Evolutionary conservation across 2,329 filamentous ascomycete genomes (phyloP), one percentile per base, ranked within the genome.

Genomic region (Tolypocladium endophyticum): DNA sequence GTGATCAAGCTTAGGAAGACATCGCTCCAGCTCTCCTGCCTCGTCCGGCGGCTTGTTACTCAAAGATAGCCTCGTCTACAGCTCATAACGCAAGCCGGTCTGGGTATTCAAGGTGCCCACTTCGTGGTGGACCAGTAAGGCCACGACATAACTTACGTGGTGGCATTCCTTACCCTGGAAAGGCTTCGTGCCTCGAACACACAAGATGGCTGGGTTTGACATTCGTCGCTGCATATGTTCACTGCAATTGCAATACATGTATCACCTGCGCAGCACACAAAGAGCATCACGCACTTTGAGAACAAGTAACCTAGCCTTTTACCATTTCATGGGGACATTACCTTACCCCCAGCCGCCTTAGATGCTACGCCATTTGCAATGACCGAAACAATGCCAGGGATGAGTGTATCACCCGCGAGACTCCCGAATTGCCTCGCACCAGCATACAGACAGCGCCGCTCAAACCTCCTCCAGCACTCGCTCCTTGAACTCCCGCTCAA

Each of bases 401-500:
- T 66, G 65, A 69, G 65, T 70, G 66, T 67, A 68, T 70, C 69
- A 68, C 67, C 67, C 64, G 64, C 66, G 67, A 68, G 66, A 66
- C 63, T 64, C 67, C 69, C 66, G 68, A 54, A 65, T 68, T 64
- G 68, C 63, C 69, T 71, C 67, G 64, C 65, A 64, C 67, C 67
- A 54, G 50, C 50, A n/a, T 69, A 62, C 64, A 66, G 64, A 50
- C 58, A 60, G 65, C 63, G 64, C 63, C 73, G 72, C 82, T 92
- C 91, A 97, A 81, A 97, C 94, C 77, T 86, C 87, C 77, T 96
- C 90, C 72, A 97, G 85, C 74, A 97, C 91, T 74, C 84, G 85
- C 87, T 99, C 93, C 90, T 97, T 96, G 89, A 97, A 99, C 82
- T 99, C 93, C 75, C 92, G 84, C 87, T 97, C 94, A 69, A 95